Percentiles rank a stretch among this genome's conserved stretches.
phyloP scores from a whole-genome alignment of 441 rosid genomes.

The Breynia disticha region DNA sequence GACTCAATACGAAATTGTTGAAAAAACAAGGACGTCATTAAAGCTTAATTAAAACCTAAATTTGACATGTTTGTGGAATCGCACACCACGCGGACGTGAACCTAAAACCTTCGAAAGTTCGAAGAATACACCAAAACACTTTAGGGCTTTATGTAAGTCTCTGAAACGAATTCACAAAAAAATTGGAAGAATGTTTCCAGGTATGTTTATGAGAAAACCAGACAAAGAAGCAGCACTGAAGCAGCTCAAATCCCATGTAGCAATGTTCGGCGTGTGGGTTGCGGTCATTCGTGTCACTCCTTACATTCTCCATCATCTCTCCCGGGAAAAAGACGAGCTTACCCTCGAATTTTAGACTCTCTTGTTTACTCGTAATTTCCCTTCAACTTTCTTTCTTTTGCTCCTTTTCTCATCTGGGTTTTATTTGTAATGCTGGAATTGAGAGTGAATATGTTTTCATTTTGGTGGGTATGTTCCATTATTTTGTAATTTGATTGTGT shows the following conservation, averaged over 20 bases:
- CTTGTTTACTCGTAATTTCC: constrained; percentile 4
- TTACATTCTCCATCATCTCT: constrained; percentile 58
- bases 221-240: constrained; percentile 80
- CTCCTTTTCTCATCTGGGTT: too few species aligned
- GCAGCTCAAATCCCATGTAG: constrained; percentile 59
- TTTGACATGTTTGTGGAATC: too few species aligned
- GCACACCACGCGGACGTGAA: too few species aligned
- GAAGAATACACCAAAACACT: too few species aligned
- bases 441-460: neutral
- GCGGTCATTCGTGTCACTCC: constrained; percentile 61
- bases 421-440: too few species aligned
- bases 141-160: neutral
- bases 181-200: constrained; percentile 59
- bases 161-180: neutral
- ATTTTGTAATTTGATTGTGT: too few species aligned
- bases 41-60: too few species aligned
- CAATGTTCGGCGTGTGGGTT: constrained; percentile 65
- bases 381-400: neutral
- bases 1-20: too few species aligned
- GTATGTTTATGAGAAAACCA: constrained; percentile 79
- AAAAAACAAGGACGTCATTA: too few species aligned
- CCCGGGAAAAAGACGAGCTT: constrained; percentile 62
- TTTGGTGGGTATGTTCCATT: too few species aligned
- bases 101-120: too few species aligned
- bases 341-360: constrained; percentile 56